phyloP scores from a whole-genome alignment of 75 land plant genomes.

The Picea sitchensis region DNA sequence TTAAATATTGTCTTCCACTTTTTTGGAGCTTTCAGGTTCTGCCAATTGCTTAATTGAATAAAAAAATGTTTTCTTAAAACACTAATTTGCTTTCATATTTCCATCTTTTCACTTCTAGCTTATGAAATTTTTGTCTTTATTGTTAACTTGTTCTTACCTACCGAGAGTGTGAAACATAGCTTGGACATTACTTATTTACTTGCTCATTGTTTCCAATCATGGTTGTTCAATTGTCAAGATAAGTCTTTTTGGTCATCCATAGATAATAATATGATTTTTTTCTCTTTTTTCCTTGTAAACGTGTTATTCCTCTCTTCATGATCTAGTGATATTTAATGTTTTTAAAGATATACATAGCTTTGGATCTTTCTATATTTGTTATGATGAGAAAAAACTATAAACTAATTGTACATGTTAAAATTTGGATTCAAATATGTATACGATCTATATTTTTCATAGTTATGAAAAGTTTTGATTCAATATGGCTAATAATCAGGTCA shows the following conservation, averaged over 20 bases:
- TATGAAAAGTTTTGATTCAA: not conserved
- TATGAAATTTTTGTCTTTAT: too few relatives aligned
- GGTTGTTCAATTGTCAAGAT: not conserved
- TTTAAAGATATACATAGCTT: not conserved
- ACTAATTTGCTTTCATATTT: too few relatives aligned
- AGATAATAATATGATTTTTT: not conserved
- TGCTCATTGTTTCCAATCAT: not conserved
- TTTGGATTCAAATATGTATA: not conserved
- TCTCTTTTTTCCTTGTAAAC: not conserved
- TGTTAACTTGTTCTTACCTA: too few relatives aligned
- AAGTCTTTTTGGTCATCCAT: not conserved
- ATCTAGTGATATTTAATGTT: not conserved
- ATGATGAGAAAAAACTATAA: not conserved
- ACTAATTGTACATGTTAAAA: not conserved
- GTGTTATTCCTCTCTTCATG: not conserved
- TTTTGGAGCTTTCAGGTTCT: too few relatives aligned
- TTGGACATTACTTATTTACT: not conserved
- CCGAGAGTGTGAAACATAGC: too few relatives aligned
- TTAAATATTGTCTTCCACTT: too few relatives aligned
- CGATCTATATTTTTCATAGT: not conserved
- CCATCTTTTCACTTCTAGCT: not conserved
- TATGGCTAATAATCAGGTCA: not conserved
- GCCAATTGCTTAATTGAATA: too few relatives aligned
- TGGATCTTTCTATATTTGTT: not conserved
- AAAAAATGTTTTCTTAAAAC: too few relatives aligned